These are phyloP conservation scores for Backusella mclennaniae DNA, from an alignment of 192 early-diverging fungal genomes.

Conservation along the genomic window DNA sequence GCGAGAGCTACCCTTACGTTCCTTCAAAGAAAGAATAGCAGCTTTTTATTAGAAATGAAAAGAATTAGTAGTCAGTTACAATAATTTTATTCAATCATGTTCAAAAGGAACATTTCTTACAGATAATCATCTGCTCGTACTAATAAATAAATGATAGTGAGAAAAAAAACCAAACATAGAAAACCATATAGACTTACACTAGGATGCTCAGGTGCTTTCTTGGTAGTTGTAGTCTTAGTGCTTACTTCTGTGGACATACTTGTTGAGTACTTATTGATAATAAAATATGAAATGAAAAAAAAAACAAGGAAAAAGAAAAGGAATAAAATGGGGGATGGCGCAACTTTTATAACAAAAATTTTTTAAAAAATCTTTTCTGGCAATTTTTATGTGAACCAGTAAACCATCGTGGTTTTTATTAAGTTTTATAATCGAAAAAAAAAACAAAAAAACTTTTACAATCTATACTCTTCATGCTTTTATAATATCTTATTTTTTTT, in stretches of 20 bases:
- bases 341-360: neutral
- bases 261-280: neutral
- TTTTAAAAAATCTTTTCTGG: slow-evolving; percentile 11
- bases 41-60: slow-evolving; percentile 23
- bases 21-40: slow-evolving; percentile 60
- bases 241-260: slow-evolving; percentile 9
- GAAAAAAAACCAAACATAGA: neutral
- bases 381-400: slow-evolving; percentile 10
- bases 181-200: slow-evolving; percentile 10
- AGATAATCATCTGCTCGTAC: slow-evolving; percentile 37
- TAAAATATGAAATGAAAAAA: neutral
- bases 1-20: slow-evolving; percentile 71
- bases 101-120: slow-evolving; percentile 8
- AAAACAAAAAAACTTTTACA: neutral
- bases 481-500: neutral
- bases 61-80: neutral
- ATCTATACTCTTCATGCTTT: neutral
- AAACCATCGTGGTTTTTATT: neutral
- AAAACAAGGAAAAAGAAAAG: slow-evolving; percentile 1
- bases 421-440: neutral
- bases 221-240: neutral
- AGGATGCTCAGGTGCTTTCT: slow-evolving; percentile 22
- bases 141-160: neutral
- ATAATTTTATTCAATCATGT: neutral
- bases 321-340: slow-evolving; percentile 7